phyloP scores from a whole-genome alignment of 2,329 filamentous ascomycete genomes.

The Plenodomus tracheiphilus region DNA sequence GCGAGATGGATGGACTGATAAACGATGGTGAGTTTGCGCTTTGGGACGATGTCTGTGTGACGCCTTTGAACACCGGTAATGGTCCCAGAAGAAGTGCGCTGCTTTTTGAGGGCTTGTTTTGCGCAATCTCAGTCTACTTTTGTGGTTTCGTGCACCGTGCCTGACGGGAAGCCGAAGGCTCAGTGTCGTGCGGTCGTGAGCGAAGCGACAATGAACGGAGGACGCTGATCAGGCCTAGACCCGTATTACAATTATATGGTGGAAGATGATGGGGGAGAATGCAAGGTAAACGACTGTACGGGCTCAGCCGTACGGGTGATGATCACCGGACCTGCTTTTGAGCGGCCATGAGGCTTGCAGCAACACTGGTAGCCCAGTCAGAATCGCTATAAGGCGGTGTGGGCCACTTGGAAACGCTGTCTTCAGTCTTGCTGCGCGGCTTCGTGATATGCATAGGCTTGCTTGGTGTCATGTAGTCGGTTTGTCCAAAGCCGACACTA shows the following conservation, averaged over 20 bases:
- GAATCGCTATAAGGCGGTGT: conserved; percentile 94
- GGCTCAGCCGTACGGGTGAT: conserved; percentile 7
- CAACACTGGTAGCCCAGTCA: conserved; percentile 84
- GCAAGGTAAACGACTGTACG: conserved; percentile 20
- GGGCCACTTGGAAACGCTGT: conserved; percentile 74
- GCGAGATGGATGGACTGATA: neutral
- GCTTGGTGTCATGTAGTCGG: conserved; percentile 63
- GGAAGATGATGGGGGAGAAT: conserved; percentile 32
- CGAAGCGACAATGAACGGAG: conserved; percentile 34
- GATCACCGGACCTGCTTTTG: conserved; percentile 43
- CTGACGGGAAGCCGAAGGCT: conserved; percentile 40
- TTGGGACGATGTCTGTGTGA: neutral
- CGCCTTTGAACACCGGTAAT: conserved; percentile 17
- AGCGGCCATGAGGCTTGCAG: conserved; percentile 65
- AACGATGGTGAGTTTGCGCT: neutral
- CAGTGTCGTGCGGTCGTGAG: conserved; percentile 39
- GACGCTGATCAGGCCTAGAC: conserved; percentile 28
- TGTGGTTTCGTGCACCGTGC: conserved; percentile 40
- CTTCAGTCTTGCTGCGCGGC: conserved; percentile 46
- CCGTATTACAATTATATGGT: conserved; percentile 39
- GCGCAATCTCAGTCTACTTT: conserved; percentile 23
- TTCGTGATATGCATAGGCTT: conserved; percentile 70
- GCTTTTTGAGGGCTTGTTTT: conserved; percentile 26
- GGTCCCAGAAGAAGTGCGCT: conserved; percentile 16
- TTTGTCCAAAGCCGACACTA: conserved; percentile 70